Percentiles rank a stretch among this genome's conserved stretches.
Conservation (phyloP, 371 early-diverging fungal genomes). For the Mortierella sp. region DNA sequence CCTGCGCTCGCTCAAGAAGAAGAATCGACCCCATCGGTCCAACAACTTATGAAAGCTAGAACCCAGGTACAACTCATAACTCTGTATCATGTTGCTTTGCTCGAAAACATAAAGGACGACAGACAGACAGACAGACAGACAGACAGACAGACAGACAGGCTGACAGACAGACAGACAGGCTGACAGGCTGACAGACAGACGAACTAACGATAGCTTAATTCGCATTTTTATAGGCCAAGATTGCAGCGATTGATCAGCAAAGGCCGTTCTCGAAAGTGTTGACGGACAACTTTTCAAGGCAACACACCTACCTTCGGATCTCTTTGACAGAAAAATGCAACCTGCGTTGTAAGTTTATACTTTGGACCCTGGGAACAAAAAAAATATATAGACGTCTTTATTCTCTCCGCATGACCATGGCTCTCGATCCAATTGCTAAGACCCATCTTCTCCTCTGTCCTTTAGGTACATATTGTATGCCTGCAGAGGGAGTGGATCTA, state of each 20-base stretch:
- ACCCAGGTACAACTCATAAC: constrained; percentile 28
- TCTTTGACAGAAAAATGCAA: constrained; percentile 96
- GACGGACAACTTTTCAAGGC: constrained; percentile 84
- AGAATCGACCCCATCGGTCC: constrained; percentile 4
- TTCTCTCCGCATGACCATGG: background rate
- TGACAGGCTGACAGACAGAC: background rate
- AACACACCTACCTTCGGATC: constrained; percentile 93
- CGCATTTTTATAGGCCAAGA: constrained; percentile 40
- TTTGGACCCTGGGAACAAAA: background rate
- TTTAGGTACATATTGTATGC: constrained; percentile 96
- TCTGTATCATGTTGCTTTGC: background rate
- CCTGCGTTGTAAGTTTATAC: constrained; percentile 79
- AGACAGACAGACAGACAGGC: no score
- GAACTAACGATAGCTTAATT: background rate
- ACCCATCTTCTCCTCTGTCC: background rate
- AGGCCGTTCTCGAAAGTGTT: constrained; percentile 60
- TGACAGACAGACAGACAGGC: background rate
- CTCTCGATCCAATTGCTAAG: background rate
- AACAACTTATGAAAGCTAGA: background rate
- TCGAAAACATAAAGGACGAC: background rate
- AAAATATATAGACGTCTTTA: background rate
- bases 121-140: background rate
- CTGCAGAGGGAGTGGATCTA: constrained; percentile 88
- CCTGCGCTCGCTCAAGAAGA: constrained; percentile 44
- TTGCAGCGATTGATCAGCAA: constrained; percentile 59